Evolutionary conservation across 257 asterid species (phyloP).

Genomic region (Solanum arcanum): DNA sequence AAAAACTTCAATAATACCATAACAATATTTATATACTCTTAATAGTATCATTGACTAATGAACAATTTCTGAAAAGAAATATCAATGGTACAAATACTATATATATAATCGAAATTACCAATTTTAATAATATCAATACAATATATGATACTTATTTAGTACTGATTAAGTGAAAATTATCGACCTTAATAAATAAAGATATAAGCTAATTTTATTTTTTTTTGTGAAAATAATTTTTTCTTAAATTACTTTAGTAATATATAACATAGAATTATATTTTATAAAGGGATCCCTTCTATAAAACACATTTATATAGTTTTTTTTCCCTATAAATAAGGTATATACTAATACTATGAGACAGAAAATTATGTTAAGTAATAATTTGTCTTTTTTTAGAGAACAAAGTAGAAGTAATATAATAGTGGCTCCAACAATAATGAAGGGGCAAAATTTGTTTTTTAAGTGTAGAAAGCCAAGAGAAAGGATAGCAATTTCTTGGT

Average conservation of each 20-base stretch:
- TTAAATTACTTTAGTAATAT: too few species aligned
- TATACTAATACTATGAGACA: background rate
- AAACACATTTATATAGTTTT: too few species aligned
- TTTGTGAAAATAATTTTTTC: fast-evolving
- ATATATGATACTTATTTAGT: too few species aligned
- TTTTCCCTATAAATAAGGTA: background rate
- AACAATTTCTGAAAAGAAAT: too few species aligned
- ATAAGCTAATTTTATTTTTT: fast-evolving
- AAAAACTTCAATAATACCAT: too few species aligned
- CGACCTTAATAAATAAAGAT: fast-evolving
- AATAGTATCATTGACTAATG: too few species aligned
- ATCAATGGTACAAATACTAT: too few species aligned
- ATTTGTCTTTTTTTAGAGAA: background rate
- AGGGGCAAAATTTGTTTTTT: background rate
- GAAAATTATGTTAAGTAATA: background rate
- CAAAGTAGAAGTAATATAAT: background rate
- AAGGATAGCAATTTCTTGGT: background rate
- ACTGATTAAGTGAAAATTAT: too few species aligned
- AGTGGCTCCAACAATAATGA: background rate
- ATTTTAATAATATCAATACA: too few species aligned
- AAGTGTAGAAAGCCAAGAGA: background rate
- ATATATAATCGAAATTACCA: too few species aligned
- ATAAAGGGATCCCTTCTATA: too few species aligned
- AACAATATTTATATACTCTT: too few species aligned
- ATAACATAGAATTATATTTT: background rate